phyloP scores from a whole-genome alignment of 345 rosid species.

The Eucalyptus grandis region DNA sequence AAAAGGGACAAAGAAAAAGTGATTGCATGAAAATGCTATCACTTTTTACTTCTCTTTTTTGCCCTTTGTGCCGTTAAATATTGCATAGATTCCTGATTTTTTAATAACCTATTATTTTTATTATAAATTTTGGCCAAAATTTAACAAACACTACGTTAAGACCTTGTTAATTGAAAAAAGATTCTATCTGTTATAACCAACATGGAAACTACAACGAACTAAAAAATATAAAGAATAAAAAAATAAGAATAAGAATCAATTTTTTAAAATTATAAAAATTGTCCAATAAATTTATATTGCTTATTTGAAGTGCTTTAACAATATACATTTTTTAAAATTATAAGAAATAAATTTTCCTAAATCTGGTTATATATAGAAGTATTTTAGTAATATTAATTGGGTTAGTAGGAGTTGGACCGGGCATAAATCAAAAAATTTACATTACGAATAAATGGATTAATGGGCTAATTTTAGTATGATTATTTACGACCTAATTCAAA shows the following conservation, averaged over 20 bases:
- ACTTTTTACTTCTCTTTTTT: neutral
- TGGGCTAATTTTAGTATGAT: accelerated
- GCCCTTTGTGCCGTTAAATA: neutral
- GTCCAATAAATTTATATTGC: neutral
- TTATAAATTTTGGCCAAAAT: neutral
- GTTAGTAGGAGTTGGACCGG: accelerated
- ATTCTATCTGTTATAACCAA: neutral
- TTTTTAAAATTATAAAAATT: no score
- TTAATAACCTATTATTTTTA: no score
- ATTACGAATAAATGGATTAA: no score
- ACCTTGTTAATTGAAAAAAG: neutral
- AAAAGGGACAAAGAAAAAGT: no score
- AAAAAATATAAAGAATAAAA: no score
- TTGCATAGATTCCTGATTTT: neutral
- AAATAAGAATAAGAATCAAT: no score
- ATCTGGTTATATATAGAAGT: no score
- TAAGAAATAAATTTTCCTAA: neutral
- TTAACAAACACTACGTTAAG: neutral
- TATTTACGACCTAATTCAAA: no score
- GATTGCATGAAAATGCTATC: neutral
- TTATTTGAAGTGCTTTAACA: accelerated
- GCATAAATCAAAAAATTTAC: no score
- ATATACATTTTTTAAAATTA: no score
- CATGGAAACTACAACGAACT: neutral
- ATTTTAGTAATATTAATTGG: no score